Base-by-base conservation (phyloP, 768 basidiomycete species). In the Sporobolomyces phaffii region DNA sequence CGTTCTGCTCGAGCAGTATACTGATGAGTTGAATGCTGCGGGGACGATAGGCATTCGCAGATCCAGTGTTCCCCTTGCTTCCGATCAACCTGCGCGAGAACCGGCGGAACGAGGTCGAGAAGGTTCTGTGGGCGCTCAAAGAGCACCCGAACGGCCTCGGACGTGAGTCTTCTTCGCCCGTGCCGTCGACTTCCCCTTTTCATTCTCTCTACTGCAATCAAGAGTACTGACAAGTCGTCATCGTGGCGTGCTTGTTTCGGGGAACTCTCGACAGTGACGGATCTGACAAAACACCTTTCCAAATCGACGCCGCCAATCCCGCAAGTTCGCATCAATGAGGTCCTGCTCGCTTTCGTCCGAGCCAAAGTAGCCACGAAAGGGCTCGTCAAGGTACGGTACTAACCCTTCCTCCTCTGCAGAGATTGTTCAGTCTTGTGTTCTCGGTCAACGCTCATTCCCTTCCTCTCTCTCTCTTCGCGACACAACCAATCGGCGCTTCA, bases 71-170 rank as follows among this genome's bases (percentile, higher is more conserved):
- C 31, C 58, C 60, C 0, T 54, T 65, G 14, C 59, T 72, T 22
- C 70, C 70, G 14, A 68, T 68, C 63, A 47, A 33, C 17, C 33
- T 72, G 13, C 62, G 70, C 18, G 70, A 72, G 41, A 57, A 68
- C 28, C 65, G 58, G 7, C 50, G 70, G 1, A n/a, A 9, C 31
- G 62, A 63, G 20, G 51, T 49, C 34, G 70, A 71, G 26, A 50
- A 47, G 7, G 62, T 71, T 38, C 38, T 71, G 31, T 56, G 53
- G 58, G 20, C 49, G 4, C 29, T 68, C 48, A 60, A 58, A n/a
- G 54, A 60, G 26, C 20, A 49, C 3, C 52, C 58, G 1, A 8
- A 10, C 41, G 59, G 65, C 1, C 9, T 36, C 20, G 34, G 31
- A 24, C 60, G 62, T 62, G 29, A 34, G 64, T 52, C 22, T 20